Percentiles rank a stretch among this genome's conserved stretches.
Conservation (phyloP, 805 yeast genomes). For the Myxozyma neglecta region DNA sequence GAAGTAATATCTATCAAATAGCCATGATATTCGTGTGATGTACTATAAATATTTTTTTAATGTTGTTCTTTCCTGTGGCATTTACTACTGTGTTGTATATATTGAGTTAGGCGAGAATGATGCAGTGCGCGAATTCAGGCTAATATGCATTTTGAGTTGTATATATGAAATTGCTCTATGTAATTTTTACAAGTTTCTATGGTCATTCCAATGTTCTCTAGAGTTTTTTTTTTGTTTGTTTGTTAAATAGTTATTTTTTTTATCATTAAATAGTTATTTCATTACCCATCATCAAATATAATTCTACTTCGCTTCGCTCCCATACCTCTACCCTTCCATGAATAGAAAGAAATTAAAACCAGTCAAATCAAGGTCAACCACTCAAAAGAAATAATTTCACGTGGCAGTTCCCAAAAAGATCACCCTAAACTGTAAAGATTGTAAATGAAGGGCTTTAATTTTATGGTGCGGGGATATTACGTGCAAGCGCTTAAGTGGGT, state of each 20-base stretch:
- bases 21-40: not conserved
- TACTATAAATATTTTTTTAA: not conserved
- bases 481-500: not conserved
- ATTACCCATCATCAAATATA: no score
- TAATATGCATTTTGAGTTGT: not conserved
- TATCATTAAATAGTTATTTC: no score
- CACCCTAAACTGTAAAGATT: no score
- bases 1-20: not conserved
- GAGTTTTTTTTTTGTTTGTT: not conserved
- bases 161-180: not conserved
- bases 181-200: not conserved
- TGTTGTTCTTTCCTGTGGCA: not conserved
- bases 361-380: not conserved
- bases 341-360: no score
- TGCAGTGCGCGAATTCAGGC: conserved; percentile 11
- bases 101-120: not conserved
- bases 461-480: no score
- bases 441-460: no score
- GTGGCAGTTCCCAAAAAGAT: no score
- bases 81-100: not conserved
- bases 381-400: not conserved
- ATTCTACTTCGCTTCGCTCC: no score
- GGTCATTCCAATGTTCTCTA: not conserved
- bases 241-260: not conserved
- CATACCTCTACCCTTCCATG: no score